These are phyloP conservation scores for Chalaropsis ovoidea DNA, from an alignment of 2,329 filamentous ascomycete genomes.

Conservation along the genomic window DNA sequence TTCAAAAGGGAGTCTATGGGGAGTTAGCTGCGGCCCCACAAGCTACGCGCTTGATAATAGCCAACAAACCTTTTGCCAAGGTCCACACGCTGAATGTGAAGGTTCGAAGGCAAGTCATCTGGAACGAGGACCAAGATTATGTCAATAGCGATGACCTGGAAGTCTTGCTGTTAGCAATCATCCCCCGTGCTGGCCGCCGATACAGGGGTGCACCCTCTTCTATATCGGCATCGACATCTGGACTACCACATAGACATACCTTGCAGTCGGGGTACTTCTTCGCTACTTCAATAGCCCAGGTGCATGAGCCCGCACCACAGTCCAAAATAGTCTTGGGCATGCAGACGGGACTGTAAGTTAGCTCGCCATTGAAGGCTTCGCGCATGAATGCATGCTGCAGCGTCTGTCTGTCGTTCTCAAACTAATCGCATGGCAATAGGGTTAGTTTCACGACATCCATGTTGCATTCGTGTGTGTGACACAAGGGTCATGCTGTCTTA, in stretches of 20 bases:
- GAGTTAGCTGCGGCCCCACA: neutral
- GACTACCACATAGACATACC: neutral
- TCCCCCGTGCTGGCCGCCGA: neutral
- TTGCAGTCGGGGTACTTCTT: conserved; percentile 13
- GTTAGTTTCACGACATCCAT: neutral
- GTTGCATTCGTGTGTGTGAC: neutral
- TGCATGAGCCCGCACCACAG: conserved; percentile 22
- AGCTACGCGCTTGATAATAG: neutral
- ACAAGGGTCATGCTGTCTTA: neutral
- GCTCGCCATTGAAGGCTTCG: conserved; percentile 10
- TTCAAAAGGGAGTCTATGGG: conserved; percentile 52
- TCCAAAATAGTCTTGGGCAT: conserved; percentile 18
- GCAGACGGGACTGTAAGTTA: conserved; percentile 10
- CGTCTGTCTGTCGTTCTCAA: neutral
- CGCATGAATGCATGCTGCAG: conserved; percentile 17
- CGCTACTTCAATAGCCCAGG: conserved; percentile 14
- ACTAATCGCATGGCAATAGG: neutral
- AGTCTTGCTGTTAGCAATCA: neutral
- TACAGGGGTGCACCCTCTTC: too few relatives aligned
- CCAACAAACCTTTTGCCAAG: conserved; percentile 51
- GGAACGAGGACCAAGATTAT: conserved; percentile 36
- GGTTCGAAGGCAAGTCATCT: conserved; percentile 52
- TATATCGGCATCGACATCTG: neutral
- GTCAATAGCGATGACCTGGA: conserved; percentile 17
- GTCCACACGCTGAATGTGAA: conserved; percentile 63